Evolutionary conservation across 192 early-diverging fungal genomes (phyloP).

Genomic region (Coemansia sp.): DNA sequence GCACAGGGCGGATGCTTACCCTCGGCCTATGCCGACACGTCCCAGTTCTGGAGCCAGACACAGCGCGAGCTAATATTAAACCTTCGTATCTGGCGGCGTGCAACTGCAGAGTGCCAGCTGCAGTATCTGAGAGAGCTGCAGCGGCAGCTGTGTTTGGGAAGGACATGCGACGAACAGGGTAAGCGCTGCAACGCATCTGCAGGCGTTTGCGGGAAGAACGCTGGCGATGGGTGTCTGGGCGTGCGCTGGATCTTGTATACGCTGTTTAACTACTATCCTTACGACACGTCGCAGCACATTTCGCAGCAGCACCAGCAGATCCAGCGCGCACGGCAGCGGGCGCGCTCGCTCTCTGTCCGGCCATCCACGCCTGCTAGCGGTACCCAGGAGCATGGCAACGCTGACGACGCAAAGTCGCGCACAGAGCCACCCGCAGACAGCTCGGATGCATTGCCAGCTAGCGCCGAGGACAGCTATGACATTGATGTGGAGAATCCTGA

Average conservation of each 20-base stretch:
- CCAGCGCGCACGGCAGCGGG: neutral
- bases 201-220: slow-evolving; percentile 12
- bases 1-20: slow-evolving; percentile 32
- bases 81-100: slow-evolving; percentile 31
- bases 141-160: slow-evolving; percentile 19
- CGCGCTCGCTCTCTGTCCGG: slow-evolving; percentile 13
- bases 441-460: neutral
- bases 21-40: slow-evolving; percentile 12
- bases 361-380: neutral
- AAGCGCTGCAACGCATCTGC: slow-evolving; percentile 30
- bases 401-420: neutral
- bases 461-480: slow-evolving; percentile 5
- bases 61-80: slow-evolving; percentile 33
- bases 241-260: slow-evolving; percentile 39
- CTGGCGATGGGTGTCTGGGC: slow-evolving; percentile 13
- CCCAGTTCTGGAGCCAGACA: slow-evolving; percentile 34
- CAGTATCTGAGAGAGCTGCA: slow-evolving; percentile 25
- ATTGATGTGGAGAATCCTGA: slow-evolving; percentile 5
- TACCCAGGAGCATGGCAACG: too few species aligned
- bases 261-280: slow-evolving; percentile 40
- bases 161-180: slow-evolving; percentile 21
- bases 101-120: slow-evolving; percentile 17
- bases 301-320: slow-evolving; percentile 19
- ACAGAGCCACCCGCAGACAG: slow-evolving; percentile 1
- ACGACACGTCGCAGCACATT: slow-evolving; percentile 42